A percentile compares a stretch with the other conserved stretches of the same genome.
Conservation (phyloP, 495 filamentous ascomycete species). For the Amorphotheca resinae region DNA sequence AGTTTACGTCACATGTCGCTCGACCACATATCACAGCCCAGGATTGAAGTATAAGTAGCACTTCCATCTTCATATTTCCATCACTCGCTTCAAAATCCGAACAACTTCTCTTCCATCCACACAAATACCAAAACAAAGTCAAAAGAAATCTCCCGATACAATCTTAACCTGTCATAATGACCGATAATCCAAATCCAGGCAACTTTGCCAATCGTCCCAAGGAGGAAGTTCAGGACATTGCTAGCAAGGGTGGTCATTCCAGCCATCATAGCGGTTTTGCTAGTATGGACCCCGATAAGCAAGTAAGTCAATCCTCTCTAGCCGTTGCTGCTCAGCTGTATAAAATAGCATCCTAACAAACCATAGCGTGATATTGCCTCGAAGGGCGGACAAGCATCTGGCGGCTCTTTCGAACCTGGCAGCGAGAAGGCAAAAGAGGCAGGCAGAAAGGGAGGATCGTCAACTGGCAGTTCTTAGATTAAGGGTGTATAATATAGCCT, state of each 20-base stretch:
- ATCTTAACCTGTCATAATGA: not conserved
- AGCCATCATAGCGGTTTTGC: constrained; percentile 27
- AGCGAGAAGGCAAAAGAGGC: constrained; percentile 34
- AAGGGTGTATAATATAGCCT: not conserved
- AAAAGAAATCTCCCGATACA: not conserved
- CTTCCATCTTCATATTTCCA: not conserved
- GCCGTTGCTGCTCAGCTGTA: not conserved
- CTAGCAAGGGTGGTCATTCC: constrained; percentile 37
- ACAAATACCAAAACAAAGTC: not conserved
- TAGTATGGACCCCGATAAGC: constrained; percentile 1
- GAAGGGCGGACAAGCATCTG: constrained; percentile 39
- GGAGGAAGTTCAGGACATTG: constrained; percentile 43
- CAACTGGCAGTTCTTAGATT: constrained; percentile 1
- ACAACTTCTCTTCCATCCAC: not conserved
- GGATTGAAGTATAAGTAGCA: not conserved
- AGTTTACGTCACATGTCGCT: not conserved
- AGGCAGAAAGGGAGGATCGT: constrained; percentile 31
- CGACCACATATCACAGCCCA: not conserved
- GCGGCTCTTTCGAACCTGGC: constrained; percentile 35
- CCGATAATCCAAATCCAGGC: constrained; percentile 39
- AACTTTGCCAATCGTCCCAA: constrained; percentile 53
- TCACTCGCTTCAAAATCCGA: not conserved
- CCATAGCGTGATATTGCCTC: constrained; percentile 30
- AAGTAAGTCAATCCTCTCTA: not conserved
- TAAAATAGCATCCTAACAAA: not conserved